Evolutionary conservation across 2,329 filamentous ascomycete genomes (phyloP), one percentile per base, ranked within the genome.

Genomic region (Monosporascus sp.): DNA sequence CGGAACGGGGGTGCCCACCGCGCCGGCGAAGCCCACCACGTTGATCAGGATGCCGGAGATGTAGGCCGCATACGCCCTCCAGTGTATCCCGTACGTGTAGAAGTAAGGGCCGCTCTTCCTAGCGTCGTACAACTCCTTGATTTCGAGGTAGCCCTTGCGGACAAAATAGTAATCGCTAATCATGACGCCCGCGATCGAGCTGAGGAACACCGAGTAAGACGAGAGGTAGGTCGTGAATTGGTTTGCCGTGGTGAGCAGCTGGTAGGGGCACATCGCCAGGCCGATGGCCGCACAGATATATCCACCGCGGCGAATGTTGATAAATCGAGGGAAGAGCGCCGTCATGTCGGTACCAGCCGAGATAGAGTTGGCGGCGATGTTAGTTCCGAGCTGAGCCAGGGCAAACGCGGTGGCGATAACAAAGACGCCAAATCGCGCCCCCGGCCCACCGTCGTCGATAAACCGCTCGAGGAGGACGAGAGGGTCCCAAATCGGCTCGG

Each of bases 161-260:
- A 96, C 89, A 52, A 88, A 57, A 71, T 95, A 97, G 75, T 97
- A 97, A 70, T 97, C 92, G 61, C 79, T 82, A 55, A 91, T 77
- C 74, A 96, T 94, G 58, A 96, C 90, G n/a, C 92, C 92, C 0
- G 90, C 91, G 57, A 97, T 95, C 44, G 88, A 90, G 54, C 88
- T 92, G n/a, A 97, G 80, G 73, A 97, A 97, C 53, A 97, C 90
- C 3, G 88, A 91, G 75, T 96, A 96, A 1, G 92, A 88, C 1
- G 89, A 94, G 1, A 97, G 83, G 67, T 96, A 96, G 3, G 89
- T 95, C 1, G 89, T 94, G 74, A 96, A 96, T 71, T 87, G 85
- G 75, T 93, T 96, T 45, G 83, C 82, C 45, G 77, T 76, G 2
- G 80, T 84, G 8, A 96, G 81, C 0, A 96, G 80, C 55, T 89